Conservation (phyloP, 805 yeast genomes). For the Yamadazyma sp. region DNA sequence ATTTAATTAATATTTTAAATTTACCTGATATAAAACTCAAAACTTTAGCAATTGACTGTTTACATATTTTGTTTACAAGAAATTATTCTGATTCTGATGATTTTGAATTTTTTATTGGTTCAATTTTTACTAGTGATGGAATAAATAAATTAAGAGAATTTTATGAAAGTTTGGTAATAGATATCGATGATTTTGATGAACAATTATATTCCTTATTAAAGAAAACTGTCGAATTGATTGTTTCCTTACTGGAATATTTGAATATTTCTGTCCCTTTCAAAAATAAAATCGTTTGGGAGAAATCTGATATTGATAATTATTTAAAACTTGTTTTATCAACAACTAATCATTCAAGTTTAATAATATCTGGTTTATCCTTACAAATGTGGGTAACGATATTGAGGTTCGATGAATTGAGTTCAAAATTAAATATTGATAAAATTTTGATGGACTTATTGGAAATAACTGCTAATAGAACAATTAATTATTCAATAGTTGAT, state of each 20-base stretch:
- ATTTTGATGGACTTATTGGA: slow-evolving; percentile 69
- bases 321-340: slow-evolving; percentile 74
- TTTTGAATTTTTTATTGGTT: slow-evolving; percentile 73
- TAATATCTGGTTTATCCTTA: slow-evolving; percentile 85
- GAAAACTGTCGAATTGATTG: slow-evolving; percentile 91
- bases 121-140: slow-evolving; percentile 74
- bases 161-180: slow-evolving; percentile 56
- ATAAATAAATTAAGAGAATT: slow-evolving; percentile 64
- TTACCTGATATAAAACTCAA: slow-evolving; percentile 64
- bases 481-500: slow-evolving; percentile 67
- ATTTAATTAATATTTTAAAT: slow-evolving; percentile 58
- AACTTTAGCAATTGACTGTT: slow-evolving; percentile 83
- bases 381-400: slow-evolving; percentile 94
- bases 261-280: slow-evolving; percentile 41
- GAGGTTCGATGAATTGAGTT: slow-evolving; percentile 72
- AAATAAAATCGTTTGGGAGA: slow-evolving; percentile 46
- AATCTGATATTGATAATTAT: slow-evolving; percentile 64
- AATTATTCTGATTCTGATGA: slow-evolving; percentile 63
- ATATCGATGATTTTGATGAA: slow-evolving; percentile 75
- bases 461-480: slow-evolving; percentile 70
- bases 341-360: slow-evolving; percentile 77
- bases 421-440: slow-evolving; percentile 50
- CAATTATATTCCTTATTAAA: slow-evolving; percentile 76
- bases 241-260: slow-evolving; percentile 77
- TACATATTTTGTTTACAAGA: slow-evolving; percentile 85